Base-by-base conservation (phyloP, 2,329 filamentous ascomycete species). In the Penicillium sp. region DNA sequence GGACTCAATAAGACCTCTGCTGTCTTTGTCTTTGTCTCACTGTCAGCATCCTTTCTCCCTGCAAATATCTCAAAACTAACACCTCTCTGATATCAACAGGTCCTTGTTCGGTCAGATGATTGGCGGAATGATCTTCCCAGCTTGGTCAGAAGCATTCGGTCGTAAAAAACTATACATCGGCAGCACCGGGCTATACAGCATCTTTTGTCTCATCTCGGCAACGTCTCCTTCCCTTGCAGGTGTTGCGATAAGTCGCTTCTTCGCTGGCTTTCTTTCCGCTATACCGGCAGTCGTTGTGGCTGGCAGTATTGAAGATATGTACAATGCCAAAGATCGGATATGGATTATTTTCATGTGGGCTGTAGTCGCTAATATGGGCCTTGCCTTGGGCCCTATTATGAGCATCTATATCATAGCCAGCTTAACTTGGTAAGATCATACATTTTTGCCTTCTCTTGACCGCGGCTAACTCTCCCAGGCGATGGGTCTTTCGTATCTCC, bases 271-370 rank as follows among this genome's bases (percentile, higher is more conserved):
- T 13, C 64, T 78, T 3, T 81, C 80, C 0, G 79, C 81, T 2
- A 76, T 82, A n/a, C 81, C 81, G 0, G 74, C 78, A 0, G 76
- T 80, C 4, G 77, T 83, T 7, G 75, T 79, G 3, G 74, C 77
- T 0, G 80, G 81, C 0, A 81, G 77, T 53, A 75, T 83, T 33
- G 82, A 84, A 60, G 81, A 83, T 64, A 76, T 83, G 68, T 83
- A 76, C 68, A 76, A 81, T 53, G 71, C 75, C 1, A 72, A 73
- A 52, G 69, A 70, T 19, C 74, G 81, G 6, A 76, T 82, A 4
- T 83, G 79, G 79, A 63, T 80, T 4, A 72, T 83, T 1, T 78
- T 79, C 46, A 57, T 76, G 2, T 83, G 80, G 77, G 75, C 75
- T 40, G 70, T 73, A 14, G 72, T 71, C 3, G 73, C 79, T 0